phyloP scores from a whole-genome alignment of 192 early-diverging fungal species.

The Jimgerdemannia flammicorona region DNA sequence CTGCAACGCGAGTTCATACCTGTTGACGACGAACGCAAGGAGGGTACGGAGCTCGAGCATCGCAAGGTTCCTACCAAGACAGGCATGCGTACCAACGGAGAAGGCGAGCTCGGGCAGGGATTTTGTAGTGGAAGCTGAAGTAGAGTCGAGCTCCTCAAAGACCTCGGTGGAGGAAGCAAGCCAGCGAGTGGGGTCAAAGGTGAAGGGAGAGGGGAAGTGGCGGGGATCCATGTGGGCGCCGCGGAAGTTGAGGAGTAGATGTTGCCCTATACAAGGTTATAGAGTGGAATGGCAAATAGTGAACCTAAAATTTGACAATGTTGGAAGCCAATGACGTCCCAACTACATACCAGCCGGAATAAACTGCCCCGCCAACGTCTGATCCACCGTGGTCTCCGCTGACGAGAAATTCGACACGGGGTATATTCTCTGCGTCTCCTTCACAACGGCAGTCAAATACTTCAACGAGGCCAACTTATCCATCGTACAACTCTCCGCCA shows the following conservation, averaged over 20 bases:
- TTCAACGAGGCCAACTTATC: constrained; percentile 25
- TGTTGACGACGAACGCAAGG: constrained; percentile 33
- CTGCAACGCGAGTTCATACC: constrained; percentile 14
- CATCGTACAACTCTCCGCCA: constrained; percentile 3
- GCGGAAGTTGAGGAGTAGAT: constrained; percentile 29
- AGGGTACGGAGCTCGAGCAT: constrained; percentile 43
- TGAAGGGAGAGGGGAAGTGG: constrained; percentile 29
- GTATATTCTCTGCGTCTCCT: constrained; percentile 32
- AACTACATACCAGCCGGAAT: constrained; percentile 13
- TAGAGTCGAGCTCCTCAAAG: too few relatives aligned
- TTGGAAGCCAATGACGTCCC: background rate
- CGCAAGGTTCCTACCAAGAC: constrained; percentile 46
- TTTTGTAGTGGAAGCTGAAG: background rate
- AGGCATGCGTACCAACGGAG: constrained; percentile 45
- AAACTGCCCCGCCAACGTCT: constrained; percentile 13
- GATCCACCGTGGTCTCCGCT: constrained; percentile 21
- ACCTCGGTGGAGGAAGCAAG: constrained; percentile 1
- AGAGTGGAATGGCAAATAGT: background rate
- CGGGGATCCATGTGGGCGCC: constrained; percentile 28
- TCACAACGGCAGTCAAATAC: constrained; percentile 24
- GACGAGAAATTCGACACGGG: constrained; percentile 29
- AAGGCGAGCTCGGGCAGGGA: constrained; percentile 28
- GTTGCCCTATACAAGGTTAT: background rate
- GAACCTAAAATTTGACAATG: background rate
- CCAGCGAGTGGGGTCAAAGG: constrained; percentile 26